Base-by-base conservation (phyloP, 441 rosid genomes). In the Populus trichocarpa region DNA sequence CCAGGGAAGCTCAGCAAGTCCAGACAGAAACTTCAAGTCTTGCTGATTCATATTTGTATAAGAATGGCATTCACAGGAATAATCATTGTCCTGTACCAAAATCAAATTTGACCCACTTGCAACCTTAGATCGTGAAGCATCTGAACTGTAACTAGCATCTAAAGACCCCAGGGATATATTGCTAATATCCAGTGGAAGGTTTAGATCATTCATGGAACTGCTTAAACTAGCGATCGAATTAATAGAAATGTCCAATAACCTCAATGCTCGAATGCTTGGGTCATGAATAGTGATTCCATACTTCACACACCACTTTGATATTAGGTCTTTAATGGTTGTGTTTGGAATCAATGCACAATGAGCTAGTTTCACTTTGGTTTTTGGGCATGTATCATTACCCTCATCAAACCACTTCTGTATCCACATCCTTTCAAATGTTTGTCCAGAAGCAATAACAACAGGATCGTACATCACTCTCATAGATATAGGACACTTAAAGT, bases 341-440 rank as follows among this genome's bases (percentile, higher is more conserved):
- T 95, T 90, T 8, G 96, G 89, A 63, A 77, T 85, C 85, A 89
- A 8, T 4, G 84, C 84, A 71, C 46, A 80, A 85, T 84, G 77
- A 50, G 67, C 77, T 46, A 95, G 87, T 78, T 82, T 89, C 78
- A 20, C 69, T 74, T 82, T 77, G 22, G 96, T 90, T 81, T 72
- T 89, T 33, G 97, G 98, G 79, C 99, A 93, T 8, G 88, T 81
- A 33, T 75, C 85, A 66, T 95, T 82, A 65, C 96, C 96, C 50
- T 92, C 97, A 28, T 88, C 85, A n/a, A 96, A 87, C 99, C 96
- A 92, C 81, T 85, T 92, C 77, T 90, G 90, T 84, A 92, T 91
- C 94, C 91, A 86, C 74, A 85, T 80, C 86, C 97, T 92, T 84
- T 95, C 99, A 83, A 83, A 92, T 28, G 98, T 90, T 78, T 87